These are phyloP conservation scores for Trypanosoma scelopori DNA, from an alignment of 208 protist species.

Conservation along the genomic window DNA sequence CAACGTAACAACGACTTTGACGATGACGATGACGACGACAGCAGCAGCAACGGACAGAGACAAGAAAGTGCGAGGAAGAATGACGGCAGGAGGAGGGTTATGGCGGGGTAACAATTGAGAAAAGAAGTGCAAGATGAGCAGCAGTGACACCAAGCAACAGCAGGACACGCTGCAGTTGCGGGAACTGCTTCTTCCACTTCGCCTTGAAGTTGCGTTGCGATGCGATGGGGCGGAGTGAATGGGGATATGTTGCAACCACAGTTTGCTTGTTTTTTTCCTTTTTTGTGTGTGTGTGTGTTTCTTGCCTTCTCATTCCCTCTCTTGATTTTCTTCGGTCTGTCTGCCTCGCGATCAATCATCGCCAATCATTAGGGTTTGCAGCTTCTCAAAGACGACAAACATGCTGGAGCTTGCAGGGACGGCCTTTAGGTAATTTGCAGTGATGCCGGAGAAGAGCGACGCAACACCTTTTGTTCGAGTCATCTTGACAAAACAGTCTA, in stretches of 20 bases:
- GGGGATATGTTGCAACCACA: no score
- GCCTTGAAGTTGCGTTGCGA: no score
- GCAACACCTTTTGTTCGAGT: conserved; percentile 68
- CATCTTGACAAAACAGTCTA: conserved; percentile 87
- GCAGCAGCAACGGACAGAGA: conserved; percentile 14
- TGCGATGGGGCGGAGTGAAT: no score
- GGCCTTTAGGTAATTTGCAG: conserved; percentile 88
- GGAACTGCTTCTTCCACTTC: neutral
- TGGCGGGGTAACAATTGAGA: neutral
- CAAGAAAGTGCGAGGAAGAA: neutral
- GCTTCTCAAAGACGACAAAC: conserved; percentile 89
- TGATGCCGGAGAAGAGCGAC: conserved; percentile 87
- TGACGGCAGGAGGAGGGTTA: neutral
- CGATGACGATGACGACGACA: neutral
- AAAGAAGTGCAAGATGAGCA: neutral
- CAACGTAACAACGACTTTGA: no score
- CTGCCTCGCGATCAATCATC: conserved; percentile 40
- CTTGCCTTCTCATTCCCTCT: neutral
- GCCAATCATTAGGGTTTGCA: conserved; percentile 57
- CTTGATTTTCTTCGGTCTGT: neutral
- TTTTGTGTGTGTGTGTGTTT: neutral
- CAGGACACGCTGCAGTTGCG: neutral
- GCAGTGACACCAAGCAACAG: neutral
- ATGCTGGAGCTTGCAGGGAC: conserved; percentile 80
- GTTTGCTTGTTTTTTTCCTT: conserved; percentile 11